Evolutionary conservation across 2,329 filamentous ascomycete genomes (phyloP).

Genomic region (Penicillium hordei): DNA sequence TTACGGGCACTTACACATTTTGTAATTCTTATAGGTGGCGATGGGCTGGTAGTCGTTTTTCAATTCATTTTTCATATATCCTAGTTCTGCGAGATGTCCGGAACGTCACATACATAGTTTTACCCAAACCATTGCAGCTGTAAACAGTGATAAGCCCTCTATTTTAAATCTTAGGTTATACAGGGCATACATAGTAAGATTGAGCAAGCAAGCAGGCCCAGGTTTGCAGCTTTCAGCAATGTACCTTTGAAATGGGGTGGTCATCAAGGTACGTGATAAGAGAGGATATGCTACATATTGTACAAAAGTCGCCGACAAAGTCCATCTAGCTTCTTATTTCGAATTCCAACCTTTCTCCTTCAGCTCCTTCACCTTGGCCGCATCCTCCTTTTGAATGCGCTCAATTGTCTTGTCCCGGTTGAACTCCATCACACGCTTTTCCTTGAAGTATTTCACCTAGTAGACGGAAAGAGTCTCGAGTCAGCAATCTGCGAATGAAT

Average conservation of each 20-base stretch:
- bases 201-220: not conserved
- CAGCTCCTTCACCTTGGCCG: slow-evolving; percentile 56
- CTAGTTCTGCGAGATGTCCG: not conserved
- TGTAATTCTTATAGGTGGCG: not conserved
- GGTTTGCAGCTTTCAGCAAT: not conserved
- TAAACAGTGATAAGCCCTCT: not conserved
- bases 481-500: not conserved
- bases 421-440: slow-evolving; percentile 87
- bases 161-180: not conserved
- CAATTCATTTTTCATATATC: not conserved
- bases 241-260: not conserved
- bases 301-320: slow-evolving; percentile 17
- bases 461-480: not conserved
- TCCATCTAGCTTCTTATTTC: slow-evolving; percentile 17
- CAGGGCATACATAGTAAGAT: not conserved
- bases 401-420: slow-evolving; percentile 79
- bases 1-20: not conserved
- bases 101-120: not conserved
- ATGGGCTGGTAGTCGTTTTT: not conserved
- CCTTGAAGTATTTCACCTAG: slow-evolving; percentile 96
- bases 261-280: slow-evolving; percentile 20
- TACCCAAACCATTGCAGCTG: not conserved
- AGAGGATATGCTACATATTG: slow-evolving; percentile 33
- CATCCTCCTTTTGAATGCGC: slow-evolving; percentile 71
- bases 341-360: slow-evolving; percentile 45